Conservation (phyloP, 345 rosid species). For the Brassica juncea region DNA sequence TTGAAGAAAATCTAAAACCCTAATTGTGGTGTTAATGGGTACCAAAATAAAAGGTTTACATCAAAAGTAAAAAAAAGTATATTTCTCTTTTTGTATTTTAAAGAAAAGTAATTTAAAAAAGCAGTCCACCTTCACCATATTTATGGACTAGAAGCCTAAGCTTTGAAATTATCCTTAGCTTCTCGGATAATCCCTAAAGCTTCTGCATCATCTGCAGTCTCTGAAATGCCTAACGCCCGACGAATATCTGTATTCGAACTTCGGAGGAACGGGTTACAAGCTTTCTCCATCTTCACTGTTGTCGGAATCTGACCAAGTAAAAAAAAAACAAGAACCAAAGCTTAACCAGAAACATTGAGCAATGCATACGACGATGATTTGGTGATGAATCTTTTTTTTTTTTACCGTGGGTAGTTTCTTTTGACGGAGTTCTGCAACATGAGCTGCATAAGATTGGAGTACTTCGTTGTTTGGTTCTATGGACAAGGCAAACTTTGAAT, state of each 20-base stretch:
- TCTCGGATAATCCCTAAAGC: conserved; percentile 65
- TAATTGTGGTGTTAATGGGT: neutral
- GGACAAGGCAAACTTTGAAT: conserved; percentile 88
- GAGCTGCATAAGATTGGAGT: conserved; percentile 78
- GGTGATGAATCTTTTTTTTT: neutral
- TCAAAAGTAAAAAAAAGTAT: neutral
- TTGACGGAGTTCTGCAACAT: conserved; percentile 66
- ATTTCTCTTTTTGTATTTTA: neutral
- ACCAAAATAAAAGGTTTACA: conserved; percentile 6
- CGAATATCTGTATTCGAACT: conserved; percentile 65
- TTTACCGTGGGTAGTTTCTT: conserved; percentile 79
- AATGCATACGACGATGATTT: neutral
- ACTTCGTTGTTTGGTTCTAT: conserved; percentile 82
- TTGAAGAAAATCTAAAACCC: neutral
- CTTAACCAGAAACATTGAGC: neutral
- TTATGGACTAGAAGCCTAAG: conserved; percentile 16
- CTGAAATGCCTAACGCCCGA: conserved; percentile 54
- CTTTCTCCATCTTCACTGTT: conserved; percentile 74
- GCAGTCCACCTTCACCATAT: neutral
- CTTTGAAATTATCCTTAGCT: conserved; percentile 77
- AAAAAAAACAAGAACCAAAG: conserved; percentile 1
- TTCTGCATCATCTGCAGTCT: conserved; percentile 60
- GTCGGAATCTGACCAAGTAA: conserved; percentile 67
- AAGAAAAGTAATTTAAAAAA: neutral
- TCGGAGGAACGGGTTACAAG: conserved; percentile 91